Conservation (phyloP, 192 early-diverging fungal species). For the Oehlia diaphana region DNA sequence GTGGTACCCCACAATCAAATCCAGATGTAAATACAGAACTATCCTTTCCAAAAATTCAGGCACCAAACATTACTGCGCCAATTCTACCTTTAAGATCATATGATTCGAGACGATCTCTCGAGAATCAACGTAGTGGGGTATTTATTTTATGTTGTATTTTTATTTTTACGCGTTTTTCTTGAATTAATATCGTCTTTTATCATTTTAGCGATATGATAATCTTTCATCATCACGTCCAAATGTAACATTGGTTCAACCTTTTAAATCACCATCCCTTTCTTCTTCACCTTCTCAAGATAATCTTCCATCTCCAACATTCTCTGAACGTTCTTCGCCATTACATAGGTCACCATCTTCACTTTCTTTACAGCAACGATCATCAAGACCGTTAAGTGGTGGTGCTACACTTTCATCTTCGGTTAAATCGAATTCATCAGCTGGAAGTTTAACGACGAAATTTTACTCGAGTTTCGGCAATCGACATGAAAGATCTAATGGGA, state of each 20-base stretch:
- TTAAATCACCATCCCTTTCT: conserved; percentile 46
- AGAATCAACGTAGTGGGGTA: background rate
- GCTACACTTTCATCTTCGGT: conserved; percentile 37
- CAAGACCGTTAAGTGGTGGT: conserved; percentile 16
- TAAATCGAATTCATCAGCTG: conserved; percentile 38
- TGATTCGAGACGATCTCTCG: too few species aligned
- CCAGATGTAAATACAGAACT: background rate
- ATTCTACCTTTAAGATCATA: background rate
- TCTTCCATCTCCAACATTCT: conserved; percentile 31
- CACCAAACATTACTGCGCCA: background rate
- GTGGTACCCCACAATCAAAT: background rate
- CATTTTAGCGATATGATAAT: too few species aligned
- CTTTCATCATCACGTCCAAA: conserved; percentile 25
- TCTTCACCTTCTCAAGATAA: conserved; percentile 32
- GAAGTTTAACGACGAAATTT: conserved; percentile 42
- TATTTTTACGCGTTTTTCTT: conserved; percentile 35
- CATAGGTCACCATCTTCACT: conserved; percentile 38
- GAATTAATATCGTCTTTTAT: conserved; percentile 19
- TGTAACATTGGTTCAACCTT: conserved; percentile 33
- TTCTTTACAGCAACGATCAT: conserved; percentile 29
- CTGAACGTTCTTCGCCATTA: conserved; percentile 37
- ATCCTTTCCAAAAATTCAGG: background rate
- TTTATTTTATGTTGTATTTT: background rate
- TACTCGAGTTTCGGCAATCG: conserved; percentile 44
- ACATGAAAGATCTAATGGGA: conserved; percentile 31